Percentiles rank a stretch among this genome's conserved stretches.
phyloP scores from a whole-genome alignment of 495 filamentous ascomycete genomes.

The Penicillium mononematosum region DNA sequence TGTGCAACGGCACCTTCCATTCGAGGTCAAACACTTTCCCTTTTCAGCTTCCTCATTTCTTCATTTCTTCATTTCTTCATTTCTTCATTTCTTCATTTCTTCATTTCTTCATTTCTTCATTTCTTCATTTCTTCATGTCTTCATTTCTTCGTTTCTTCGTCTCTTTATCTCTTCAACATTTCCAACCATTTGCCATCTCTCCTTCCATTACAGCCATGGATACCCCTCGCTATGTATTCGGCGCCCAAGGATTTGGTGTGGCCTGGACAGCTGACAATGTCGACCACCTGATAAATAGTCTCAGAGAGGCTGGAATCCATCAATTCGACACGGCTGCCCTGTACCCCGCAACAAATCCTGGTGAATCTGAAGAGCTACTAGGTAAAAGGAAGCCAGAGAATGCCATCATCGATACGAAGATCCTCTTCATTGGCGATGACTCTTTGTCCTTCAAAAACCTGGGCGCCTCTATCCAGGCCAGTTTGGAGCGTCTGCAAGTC shows the following conservation, averaged over 20 bases:
- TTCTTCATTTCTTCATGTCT: background rate
- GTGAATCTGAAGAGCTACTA: conserved; percentile 14
- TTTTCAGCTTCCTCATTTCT: background rate
- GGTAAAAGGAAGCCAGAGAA: conserved; percentile 5
- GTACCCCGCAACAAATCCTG: conserved; percentile 17
- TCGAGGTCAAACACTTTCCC: background rate
- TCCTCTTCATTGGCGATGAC: conserved; percentile 15
- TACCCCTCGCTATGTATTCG: conserved; percentile 15
- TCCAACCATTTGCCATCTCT: background rate
- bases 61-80: background rate
- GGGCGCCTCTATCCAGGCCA: conserved; percentile 10
- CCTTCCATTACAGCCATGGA: background rate
- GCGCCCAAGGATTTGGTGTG: conserved; percentile 16
- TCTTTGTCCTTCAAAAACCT: conserved; percentile 15
- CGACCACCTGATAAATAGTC: conserved; percentile 6
- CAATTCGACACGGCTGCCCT: conserved; percentile 21
- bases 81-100: background rate
- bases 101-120: background rate
- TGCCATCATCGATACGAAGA: conserved; percentile 20
- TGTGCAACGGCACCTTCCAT: conserved; percentile 1
- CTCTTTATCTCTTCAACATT: background rate
- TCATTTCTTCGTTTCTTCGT: no score
- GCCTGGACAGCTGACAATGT: conserved; percentile 17
- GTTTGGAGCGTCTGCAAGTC: conserved; percentile 13
- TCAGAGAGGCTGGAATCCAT: conserved; percentile 11